phyloP scores from a whole-genome alignment of 768 basidiomycete species.

The Serendipita sp. region DNA sequence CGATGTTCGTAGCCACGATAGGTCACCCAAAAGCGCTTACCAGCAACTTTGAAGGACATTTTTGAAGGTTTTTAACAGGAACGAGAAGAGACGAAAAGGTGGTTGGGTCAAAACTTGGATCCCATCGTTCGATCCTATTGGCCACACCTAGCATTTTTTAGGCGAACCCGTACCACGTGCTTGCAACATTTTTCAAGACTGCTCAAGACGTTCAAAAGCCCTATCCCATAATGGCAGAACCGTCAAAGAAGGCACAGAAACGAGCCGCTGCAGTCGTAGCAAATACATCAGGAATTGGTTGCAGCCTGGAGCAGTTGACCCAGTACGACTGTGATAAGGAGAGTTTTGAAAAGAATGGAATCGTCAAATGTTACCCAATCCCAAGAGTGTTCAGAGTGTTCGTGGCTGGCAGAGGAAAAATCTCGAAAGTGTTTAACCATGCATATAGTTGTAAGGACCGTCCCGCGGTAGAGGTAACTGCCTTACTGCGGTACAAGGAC shows the following conservation, averaged over 20 bases:
- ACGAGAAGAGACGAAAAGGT: slow-evolving; percentile 14
- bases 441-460: slow-evolving; percentile 40
- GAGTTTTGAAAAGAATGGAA: slow-evolving; percentile 9
- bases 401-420: slow-evolving; percentile 15
- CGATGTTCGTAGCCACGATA: background rate
- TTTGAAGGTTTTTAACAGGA: slow-evolving; percentile 11
- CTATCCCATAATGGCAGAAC: slow-evolving; percentile 9
- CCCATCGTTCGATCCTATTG: slow-evolving; percentile 2
- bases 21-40: slow-evolving; percentile 22
- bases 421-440: background rate
- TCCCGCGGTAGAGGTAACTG: slow-evolving; percentile 58
- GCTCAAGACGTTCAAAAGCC: background rate
- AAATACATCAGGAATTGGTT: slow-evolving; percentile 21
- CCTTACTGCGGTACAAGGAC: slow-evolving; percentile 10
- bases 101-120: slow-evolving; percentile 11
- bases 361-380: slow-evolving; percentile 51
- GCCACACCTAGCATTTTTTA: background rate
- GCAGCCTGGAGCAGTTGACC: slow-evolving; percentile 50
- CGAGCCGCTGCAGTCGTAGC: background rate
- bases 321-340: slow-evolving; percentile 48
- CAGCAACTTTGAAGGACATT: slow-evolving; percentile 86
- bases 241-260: slow-evolving; percentile 17
- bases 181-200: background rate
- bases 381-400: slow-evolving; percentile 61
- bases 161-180: background rate